These are phyloP conservation scores for Rhizoclosmatium sp. DNA, from an alignment of 192 early-diverging fungal genomes.

Conservation along the genomic window DNA sequence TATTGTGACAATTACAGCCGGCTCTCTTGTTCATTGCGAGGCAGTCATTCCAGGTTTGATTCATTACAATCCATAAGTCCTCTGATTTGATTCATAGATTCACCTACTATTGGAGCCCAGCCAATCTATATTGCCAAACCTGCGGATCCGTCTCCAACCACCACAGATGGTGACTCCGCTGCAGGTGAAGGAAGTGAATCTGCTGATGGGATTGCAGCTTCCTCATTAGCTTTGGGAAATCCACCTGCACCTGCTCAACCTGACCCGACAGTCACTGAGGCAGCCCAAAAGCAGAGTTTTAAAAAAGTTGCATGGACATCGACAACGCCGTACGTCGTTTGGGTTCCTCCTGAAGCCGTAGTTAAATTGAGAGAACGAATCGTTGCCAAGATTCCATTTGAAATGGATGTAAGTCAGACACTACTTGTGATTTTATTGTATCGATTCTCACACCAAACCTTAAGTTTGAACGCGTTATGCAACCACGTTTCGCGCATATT, in stretches of 20 bases:
- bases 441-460: constrained; percentile 6
- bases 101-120: constrained; percentile 26
- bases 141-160: not conserved
- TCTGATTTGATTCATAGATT: not conserved
- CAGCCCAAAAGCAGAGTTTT: constrained; percentile 37
- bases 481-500: constrained; percentile 56
- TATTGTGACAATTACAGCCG: constrained; percentile 48
- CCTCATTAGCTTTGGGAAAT: not conserved
- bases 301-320: constrained; percentile 56
- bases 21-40: constrained; percentile 50
- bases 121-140: constrained; percentile 39
- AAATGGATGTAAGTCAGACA: constrained; percentile 53
- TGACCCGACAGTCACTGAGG: constrained; percentile 23
- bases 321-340: constrained; percentile 42
- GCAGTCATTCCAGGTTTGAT: constrained; percentile 34
- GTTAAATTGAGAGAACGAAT: constrained; percentile 56
- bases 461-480: constrained; percentile 58
- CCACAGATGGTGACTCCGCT: not conserved
- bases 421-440: not conserved
- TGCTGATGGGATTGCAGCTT: constrained; percentile 2
- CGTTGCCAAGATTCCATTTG: constrained; percentile 48
- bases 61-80: not conserved
- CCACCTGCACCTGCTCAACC: constrained; percentile 18
- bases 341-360: constrained; percentile 58
- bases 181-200: not conserved